Evolutionary conservation across 768 basidiomycete genomes (phyloP).

Genomic region (Cystobasidium ongulense): DNA sequence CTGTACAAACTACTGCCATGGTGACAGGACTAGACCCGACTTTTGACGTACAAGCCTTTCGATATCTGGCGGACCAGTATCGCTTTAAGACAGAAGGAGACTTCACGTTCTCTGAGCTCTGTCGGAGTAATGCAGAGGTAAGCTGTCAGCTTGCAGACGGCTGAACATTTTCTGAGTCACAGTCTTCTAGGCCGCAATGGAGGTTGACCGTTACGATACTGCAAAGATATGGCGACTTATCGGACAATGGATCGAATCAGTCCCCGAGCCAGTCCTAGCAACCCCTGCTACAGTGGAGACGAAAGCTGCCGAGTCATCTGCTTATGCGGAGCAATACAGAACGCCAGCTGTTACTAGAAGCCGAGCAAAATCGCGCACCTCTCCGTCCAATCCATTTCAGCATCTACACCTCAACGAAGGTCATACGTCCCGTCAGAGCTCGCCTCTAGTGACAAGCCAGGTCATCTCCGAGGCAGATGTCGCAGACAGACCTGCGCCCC

Average conservation of each 20-base stretch:
- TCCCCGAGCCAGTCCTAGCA: not conserved
- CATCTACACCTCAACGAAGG: not conserved
- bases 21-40: slow-evolving; percentile 7
- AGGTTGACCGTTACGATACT: slow-evolving; percentile 4
- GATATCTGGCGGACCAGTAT: slow-evolving; percentile 22
- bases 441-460: slow-evolving; percentile 18
- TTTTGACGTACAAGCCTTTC: slow-evolving; percentile 18
- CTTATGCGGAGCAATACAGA: not conserved
- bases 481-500: not conserved
- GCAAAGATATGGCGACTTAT: slow-evolving; percentile 23
- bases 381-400: slow-evolving; percentile 2
- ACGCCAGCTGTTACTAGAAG: not conserved
- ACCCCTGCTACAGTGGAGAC: not conserved
- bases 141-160: not conserved
- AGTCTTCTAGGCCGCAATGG: slow-evolving; percentile 8
- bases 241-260: slow-evolving; percentile 8
- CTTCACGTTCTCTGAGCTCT: not conserved
- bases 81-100: not conserved
- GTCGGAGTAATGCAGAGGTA: not conserved
- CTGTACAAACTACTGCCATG: not conserved
- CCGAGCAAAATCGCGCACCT: slow-evolving; percentile 7
- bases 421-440: slow-evolving; percentile 9
- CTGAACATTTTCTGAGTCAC: not conserved
- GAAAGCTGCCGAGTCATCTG: not conserved
- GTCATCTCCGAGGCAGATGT: slow-evolving; percentile 22